Percentiles rank a stretch among this genome's conserved stretches.
Conservation (phyloP, 139 green algal genomes). For the Spirogloea muscicola region DNA sequence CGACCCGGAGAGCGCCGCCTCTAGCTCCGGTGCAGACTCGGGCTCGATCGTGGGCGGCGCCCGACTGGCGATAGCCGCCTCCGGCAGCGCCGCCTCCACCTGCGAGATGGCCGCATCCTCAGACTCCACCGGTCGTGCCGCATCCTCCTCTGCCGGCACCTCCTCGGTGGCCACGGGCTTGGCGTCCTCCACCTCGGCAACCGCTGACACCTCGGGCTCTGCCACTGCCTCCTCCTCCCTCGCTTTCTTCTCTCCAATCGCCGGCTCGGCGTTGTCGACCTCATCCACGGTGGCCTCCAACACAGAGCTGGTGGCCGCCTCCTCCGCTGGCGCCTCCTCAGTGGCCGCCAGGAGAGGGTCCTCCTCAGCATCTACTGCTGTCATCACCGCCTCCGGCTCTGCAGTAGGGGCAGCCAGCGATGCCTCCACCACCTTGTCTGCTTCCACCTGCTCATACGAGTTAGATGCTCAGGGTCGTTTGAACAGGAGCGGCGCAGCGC, state of each 20-base stretch:
- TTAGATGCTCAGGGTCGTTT: too few species aligned
- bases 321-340: conserved; percentile 1
- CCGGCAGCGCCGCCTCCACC: too few species aligned
- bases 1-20: too few species aligned
- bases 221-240: not conserved
- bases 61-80: not conserved
- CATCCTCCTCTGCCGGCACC: too few species aligned
- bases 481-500: too few species aligned
- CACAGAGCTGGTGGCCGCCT: not conserved
- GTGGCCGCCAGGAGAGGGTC: conserved; percentile 11
- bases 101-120: too few species aligned
- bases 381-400: too few species aligned
- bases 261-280: not conserved
- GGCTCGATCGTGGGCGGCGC: not conserved
- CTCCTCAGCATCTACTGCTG: not conserved
- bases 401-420: conserved; percentile 4
- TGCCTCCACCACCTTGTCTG: not conserved
- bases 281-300: not conserved
- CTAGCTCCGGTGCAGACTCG: conserved; percentile 31
- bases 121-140: too few species aligned
- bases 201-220: not conserved
- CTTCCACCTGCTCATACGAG: not conserved
- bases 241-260: not conserved
- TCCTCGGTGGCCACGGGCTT: too few species aligned
- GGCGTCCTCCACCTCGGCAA: not conserved